phyloP scores from a whole-genome alignment of 2,329 filamentous ascomycete genomes.

The Tolypocladium cylindrosporum region DNA sequence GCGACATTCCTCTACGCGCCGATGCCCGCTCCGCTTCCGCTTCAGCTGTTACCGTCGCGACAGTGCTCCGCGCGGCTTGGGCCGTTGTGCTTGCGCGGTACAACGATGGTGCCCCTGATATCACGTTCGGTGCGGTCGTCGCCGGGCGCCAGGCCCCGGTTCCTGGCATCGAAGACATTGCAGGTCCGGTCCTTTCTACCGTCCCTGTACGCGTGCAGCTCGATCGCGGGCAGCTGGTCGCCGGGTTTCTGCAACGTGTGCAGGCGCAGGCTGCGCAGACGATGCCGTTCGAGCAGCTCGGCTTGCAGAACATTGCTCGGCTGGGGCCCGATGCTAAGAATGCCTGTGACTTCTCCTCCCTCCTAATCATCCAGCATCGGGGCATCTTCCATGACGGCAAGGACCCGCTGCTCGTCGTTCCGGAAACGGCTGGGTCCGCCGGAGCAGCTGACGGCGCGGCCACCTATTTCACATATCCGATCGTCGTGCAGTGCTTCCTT shows the following conservation, averaged over 20 bases:
- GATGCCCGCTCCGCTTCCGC: too few species aligned
- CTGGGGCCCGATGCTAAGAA: slow-evolving; percentile 1
- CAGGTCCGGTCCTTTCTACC: not conserved
- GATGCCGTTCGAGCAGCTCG: slow-evolving; percentile 8
- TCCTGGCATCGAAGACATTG: not conserved
- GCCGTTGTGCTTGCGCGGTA: not conserved
- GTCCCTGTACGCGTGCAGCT: not conserved
- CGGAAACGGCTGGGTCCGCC: too few species aligned
- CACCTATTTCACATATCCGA: too few species aligned
- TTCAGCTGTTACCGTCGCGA: not conserved
- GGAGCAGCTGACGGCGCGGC: too few species aligned
- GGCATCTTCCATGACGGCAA: too few species aligned
- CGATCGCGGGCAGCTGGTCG: too few species aligned
- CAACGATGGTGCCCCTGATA: not conserved
- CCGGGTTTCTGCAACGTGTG: slow-evolving; percentile 4
- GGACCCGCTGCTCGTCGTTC: too few species aligned
- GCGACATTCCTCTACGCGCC: too few species aligned
- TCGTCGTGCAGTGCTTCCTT: too few species aligned
- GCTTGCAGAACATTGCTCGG: slow-evolving; percentile 10
- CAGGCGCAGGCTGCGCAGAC: slow-evolving; percentile 7
- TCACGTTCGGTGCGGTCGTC: not conserved
- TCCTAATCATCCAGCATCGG: not conserved
- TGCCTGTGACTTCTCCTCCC: slow-evolving; percentile 5
- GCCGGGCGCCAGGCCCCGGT: not conserved
- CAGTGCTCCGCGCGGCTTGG: not conserved